A percentile compares a stretch with the other conserved stretches of the same genome.
Evolutionary conservation across 2,329 filamentous ascomycete species (phyloP).

Genomic region (Tolypocladium album): DNA sequence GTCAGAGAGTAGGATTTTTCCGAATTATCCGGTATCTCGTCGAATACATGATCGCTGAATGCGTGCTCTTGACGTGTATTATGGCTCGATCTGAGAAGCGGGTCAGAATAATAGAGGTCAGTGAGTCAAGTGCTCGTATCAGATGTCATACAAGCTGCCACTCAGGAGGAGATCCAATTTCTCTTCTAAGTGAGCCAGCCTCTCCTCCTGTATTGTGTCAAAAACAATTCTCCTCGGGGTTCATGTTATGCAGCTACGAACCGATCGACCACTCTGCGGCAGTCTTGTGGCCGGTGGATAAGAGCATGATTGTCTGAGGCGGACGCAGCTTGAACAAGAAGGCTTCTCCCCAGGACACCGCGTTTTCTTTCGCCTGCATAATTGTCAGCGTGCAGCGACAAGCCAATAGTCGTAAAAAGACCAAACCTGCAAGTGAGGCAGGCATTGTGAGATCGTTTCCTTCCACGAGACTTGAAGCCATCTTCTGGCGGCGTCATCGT

Average conservation of each 20-base stretch:
- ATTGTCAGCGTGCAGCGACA: not conserved
- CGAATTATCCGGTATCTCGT: slow-evolving; percentile 18
- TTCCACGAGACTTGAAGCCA: slow-evolving; percentile 16
- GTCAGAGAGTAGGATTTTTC: slow-evolving; percentile 23
- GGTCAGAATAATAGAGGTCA: slow-evolving; percentile 14
- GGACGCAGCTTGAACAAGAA: slow-evolving; percentile 37
- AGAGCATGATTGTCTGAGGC: slow-evolving; percentile 35
- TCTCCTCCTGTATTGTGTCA: slow-evolving; percentile 29
- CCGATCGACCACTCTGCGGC: slow-evolving; percentile 30
- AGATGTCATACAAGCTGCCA: slow-evolving; percentile 21
- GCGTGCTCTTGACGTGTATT: slow-evolving; percentile 5
- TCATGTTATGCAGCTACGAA: slow-evolving; percentile 15
- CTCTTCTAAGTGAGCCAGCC: slow-evolving; percentile 38
- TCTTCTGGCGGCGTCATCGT: slow-evolving; percentile 23
- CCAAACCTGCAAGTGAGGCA: slow-evolving; percentile 37
- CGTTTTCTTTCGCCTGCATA: slow-evolving; percentile 33
- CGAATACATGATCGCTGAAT: slow-evolving; percentile 13
- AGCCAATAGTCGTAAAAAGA: not conserved
- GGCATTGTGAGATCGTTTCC: slow-evolving; percentile 28
- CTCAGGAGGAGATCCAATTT: slow-evolving; percentile 39
- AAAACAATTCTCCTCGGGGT: not conserved
- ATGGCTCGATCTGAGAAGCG: slow-evolving; percentile 17
- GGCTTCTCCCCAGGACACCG: slow-evolving; percentile 41
- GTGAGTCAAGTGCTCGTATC: not conserved
- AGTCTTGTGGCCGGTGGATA: slow-evolving; percentile 28